Conservation (phyloP, 176 grass and related monocot genomes). For the Triticum aestivum region DNA sequence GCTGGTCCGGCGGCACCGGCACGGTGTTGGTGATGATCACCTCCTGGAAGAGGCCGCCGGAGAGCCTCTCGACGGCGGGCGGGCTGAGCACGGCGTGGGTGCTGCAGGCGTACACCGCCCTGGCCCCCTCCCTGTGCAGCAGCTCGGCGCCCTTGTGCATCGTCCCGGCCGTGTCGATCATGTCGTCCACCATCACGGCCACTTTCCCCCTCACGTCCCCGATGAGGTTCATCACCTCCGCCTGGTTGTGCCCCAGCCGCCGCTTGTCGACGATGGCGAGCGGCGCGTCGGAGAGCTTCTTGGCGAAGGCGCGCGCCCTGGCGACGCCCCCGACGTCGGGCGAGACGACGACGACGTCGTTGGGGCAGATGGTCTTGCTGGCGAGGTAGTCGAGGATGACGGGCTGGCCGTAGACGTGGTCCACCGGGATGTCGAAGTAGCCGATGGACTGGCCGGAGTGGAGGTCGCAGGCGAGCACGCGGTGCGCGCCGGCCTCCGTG, state of each 20-base stretch:
- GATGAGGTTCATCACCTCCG: constrained; percentile 48
- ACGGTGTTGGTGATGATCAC: constrained; percentile 89
- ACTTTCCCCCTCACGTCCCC: background rate
- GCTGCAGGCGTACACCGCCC: constrained; percentile 77
- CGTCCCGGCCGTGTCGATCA: constrained; percentile 49
- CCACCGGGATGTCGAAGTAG: constrained; percentile 90
- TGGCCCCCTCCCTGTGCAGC: constrained; percentile 65
- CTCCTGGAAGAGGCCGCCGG: constrained; percentile 76
- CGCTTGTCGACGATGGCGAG: constrained; percentile 66
- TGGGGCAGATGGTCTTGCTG: constrained; percentile 81
- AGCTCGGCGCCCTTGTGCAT: constrained; percentile 61
- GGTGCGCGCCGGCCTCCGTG: constrained; percentile 76
- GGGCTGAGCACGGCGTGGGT: constrained; percentile 87
- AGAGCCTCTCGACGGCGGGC: constrained; percentile 70
- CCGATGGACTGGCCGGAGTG: constrained; percentile 92
- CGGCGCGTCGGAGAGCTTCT: constrained; percentile 67
- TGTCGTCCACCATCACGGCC: constrained; percentile 22
- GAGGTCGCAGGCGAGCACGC: constrained; percentile 79
- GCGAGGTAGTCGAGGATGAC: constrained; percentile 89
- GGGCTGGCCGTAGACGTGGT: constrained; percentile 82
- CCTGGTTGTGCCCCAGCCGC: constrained; percentile 54
- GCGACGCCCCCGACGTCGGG: constrained; percentile 67
- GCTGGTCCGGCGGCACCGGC: constrained; percentile 47
- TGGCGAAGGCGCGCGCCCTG: constrained; percentile 64
- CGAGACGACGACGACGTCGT: constrained; percentile 47